Evolutionary conservation across 2,329 filamentous ascomycete genomes (phyloP).

Genomic region (Monosporascus sp.): DNA sequence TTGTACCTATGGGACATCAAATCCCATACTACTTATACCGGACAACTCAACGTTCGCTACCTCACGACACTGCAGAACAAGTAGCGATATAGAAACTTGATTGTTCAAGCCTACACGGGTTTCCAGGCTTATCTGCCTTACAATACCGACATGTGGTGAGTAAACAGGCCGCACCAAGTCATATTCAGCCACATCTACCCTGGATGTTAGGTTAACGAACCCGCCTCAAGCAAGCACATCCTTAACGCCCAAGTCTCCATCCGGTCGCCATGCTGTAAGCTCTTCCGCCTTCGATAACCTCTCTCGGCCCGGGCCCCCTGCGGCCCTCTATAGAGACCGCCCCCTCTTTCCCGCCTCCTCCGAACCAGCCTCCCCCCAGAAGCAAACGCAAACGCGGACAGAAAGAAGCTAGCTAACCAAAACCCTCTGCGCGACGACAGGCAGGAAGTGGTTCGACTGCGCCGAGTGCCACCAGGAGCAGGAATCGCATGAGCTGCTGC

Average conservation of each 20-base stretch:
- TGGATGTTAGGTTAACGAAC: slow-evolving; percentile 1
- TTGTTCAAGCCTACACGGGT: not conserved
- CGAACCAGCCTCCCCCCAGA: not conserved
- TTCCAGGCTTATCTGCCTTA: not conserved
- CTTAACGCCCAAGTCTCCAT: slow-evolving; percentile 97
- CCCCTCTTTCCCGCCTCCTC: not conserved
- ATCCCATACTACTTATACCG: too few relatives aligned
- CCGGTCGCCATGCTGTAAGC: slow-evolving; percentile 87
- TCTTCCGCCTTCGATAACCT: not conserved
- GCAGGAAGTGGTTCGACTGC: slow-evolving; percentile 98
- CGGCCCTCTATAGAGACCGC: too few relatives aligned
- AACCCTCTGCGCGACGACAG: slow-evolving; percentile 34
- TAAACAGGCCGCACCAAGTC: not conserved
- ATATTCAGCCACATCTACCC: not conserved
- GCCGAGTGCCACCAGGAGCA: slow-evolving; percentile 86
- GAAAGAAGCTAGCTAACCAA: too few relatives aligned
- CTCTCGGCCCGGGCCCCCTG: not conserved
- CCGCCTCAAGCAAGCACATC: slow-evolving; percentile 69
- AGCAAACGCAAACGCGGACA: too few relatives aligned
- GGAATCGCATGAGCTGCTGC: slow-evolving; percentile 69
- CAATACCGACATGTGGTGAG: not conserved
- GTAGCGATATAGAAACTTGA: too few relatives aligned
- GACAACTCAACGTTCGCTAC: too few relatives aligned
- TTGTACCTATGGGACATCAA: too few relatives aligned
- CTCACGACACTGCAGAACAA: too few relatives aligned